Percentiles rank a stretch among this genome's conserved stretches.
Evolutionary conservation across 768 basidiomycete genomes (phyloP).

Genomic region (Suillus plorans): DNA sequence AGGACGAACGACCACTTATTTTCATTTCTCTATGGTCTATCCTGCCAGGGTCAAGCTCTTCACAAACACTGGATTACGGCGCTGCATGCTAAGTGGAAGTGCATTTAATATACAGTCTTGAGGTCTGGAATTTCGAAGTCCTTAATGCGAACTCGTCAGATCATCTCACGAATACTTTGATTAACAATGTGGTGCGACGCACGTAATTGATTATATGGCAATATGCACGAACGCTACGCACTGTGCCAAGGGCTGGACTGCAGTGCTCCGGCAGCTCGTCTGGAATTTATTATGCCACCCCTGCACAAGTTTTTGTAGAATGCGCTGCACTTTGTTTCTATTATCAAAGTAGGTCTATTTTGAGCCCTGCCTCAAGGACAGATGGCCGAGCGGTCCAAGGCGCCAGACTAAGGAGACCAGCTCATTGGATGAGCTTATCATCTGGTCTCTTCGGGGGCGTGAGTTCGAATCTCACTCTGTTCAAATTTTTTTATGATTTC

Average conservation of each 20-base stretch:
- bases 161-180: too few relatives aligned
- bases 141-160: too few relatives aligned
- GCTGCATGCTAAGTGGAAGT: too few relatives aligned
- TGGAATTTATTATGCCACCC: too few relatives aligned
- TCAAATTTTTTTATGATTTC: slow-evolving; percentile 7
- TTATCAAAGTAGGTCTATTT: not conserved
- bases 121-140: too few relatives aligned
- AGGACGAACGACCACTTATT: not conserved
- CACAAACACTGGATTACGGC: too few relatives aligned
- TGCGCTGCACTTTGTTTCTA: too few relatives aligned
- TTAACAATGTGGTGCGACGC: not conserved
- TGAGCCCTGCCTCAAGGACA: slow-evolving; percentile 33
- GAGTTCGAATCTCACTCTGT: slow-evolving; percentile 20
- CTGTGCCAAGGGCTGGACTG: not conserved
- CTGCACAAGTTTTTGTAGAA: too few relatives aligned
- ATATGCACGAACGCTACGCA: slow-evolving; percentile 7
- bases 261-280: too few relatives aligned
- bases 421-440: slow-evolving; percentile 2
- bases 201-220: not conserved
- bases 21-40: too few relatives aligned
- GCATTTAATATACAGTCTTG: too few relatives aligned
- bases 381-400: slow-evolving; percentile 90
- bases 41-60: too few relatives aligned
- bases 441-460: slow-evolving; percentile 12
- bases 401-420: slow-evolving; percentile 70